Percentiles rank a stretch among this genome's conserved stretches.
Evolutionary conservation across 2,329 filamentous ascomycete genomes (phyloP).

Genomic region (Mariannaea sp.): DNA sequence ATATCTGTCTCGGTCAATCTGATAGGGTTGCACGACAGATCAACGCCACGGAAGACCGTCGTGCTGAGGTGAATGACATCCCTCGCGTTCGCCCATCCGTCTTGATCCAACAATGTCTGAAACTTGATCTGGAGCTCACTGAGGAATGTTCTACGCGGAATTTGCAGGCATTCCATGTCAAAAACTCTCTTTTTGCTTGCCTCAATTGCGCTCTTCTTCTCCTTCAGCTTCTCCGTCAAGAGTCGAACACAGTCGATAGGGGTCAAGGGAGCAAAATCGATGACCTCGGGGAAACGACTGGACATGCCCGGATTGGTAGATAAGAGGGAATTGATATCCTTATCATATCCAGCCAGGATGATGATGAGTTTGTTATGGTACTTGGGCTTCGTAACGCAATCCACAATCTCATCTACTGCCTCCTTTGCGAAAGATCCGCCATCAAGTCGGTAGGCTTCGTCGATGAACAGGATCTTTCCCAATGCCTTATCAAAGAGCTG

Average conservation of each 20-base stretch:
- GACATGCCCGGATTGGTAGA: slow-evolving; percentile 65
- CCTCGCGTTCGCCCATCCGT: slow-evolving; percentile 66
- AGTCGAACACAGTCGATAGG: slow-evolving; percentile 47
- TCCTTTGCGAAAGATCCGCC: slow-evolving; percentile 62
- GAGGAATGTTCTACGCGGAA: slow-evolving; percentile 14
- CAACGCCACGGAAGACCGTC: slow-evolving; percentile 49
- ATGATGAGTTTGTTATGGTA: slow-evolving; percentile 66
- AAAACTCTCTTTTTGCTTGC: slow-evolving; percentile 27
- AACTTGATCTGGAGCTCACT: slow-evolving; percentile 41
- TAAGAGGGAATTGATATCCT: slow-evolving; percentile 68
- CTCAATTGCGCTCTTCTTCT: slow-evolving; percentile 32
- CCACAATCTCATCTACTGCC: slow-evolving; percentile 59
- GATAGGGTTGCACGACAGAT: slow-evolving; percentile 17
- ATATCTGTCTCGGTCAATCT: slow-evolving; percentile 28
- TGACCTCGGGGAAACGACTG: slow-evolving; percentile 66
- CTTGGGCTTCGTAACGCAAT: slow-evolving; percentile 57
- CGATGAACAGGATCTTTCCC: slow-evolving; percentile 71
- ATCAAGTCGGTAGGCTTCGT: slow-evolving; percentile 70
- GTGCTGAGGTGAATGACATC: slow-evolving; percentile 63
- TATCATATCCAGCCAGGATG: slow-evolving; percentile 71
- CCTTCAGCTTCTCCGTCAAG: slow-evolving; percentile 46
- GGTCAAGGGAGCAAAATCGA: slow-evolving; percentile 58
- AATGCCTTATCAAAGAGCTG: slow-evolving; percentile 62
- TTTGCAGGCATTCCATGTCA: slow-evolving; percentile 37
- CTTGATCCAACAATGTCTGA: slow-evolving; percentile 44